phyloP scores from a whole-genome alignment of 1,284 basidiomycete species.

The Cystobasidiaceae sp. region DNA sequence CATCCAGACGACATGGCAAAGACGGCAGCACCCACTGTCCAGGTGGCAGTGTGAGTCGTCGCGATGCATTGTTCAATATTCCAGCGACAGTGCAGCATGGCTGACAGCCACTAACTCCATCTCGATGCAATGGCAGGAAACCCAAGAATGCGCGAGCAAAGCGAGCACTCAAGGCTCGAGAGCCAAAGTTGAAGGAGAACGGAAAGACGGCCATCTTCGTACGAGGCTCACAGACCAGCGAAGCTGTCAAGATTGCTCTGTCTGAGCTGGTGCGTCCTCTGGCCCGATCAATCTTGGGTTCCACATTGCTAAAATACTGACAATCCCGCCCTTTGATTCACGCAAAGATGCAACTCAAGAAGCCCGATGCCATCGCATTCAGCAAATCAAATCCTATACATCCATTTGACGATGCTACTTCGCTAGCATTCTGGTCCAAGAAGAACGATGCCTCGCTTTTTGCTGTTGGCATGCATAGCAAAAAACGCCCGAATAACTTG shows the following conservation, averaged over 20 bases:
- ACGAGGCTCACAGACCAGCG: conserved; percentile 76
- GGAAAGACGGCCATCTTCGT: conserved; percentile 81
- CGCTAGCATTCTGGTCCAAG: conserved; percentile 83
- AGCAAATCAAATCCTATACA: conserved; percentile 77
- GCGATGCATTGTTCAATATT: background rate
- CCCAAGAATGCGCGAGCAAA: conserved; percentile 98
- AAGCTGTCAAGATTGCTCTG: conserved; percentile 72
- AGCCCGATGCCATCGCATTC: conserved; percentile 83
- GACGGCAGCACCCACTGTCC: conserved; percentile 6
- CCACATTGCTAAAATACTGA: background rate
- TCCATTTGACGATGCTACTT: conserved; percentile 76
- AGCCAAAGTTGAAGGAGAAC: conserved; percentile 85
- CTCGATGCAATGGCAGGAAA: conserved; percentile 62
- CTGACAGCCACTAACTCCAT: conserved; percentile 16
- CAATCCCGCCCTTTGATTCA: background rate
- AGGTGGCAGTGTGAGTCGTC: conserved; percentile 20
- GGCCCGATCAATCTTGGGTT: no score
- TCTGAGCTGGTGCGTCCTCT: conserved; percentile 82
- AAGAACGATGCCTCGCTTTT: conserved; percentile 97
- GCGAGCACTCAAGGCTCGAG: conserved; percentile 77
- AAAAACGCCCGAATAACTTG: conserved; percentile 88
- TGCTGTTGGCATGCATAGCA: conserved; percentile 82
- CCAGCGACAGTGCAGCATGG: background rate
- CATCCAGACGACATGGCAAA: background rate
- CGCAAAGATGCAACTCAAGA: conserved; percentile 78